A percentile compares a stretch with the other conserved stretches of the same genome.
Conservation (phyloP, 192 early-diverging fungal species). For the Phycomyces nitens region DNA sequence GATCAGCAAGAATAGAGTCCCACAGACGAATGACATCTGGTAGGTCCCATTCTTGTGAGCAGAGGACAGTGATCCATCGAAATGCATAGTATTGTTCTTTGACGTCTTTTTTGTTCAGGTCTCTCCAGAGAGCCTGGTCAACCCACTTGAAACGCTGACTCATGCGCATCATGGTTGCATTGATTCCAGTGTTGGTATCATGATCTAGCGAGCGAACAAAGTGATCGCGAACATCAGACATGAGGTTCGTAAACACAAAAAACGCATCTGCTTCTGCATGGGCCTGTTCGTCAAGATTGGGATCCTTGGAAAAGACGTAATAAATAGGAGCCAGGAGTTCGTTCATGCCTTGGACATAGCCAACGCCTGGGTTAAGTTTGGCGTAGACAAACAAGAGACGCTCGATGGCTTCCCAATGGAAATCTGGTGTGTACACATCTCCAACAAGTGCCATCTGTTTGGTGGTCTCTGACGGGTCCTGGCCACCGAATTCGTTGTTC, state of each 20-base stretch:
- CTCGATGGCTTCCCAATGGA: slow-evolving; percentile 79
- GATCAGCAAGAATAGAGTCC: slow-evolving; percentile 76
- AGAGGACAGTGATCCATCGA: slow-evolving; percentile 76
- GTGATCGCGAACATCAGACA: slow-evolving; percentile 74
- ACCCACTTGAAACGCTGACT: slow-evolving; percentile 47
- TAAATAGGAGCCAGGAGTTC: slow-evolving; percentile 79
- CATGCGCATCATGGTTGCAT: slow-evolving; percentile 60
- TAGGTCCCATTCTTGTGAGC: slow-evolving; percentile 70
- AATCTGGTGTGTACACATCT: slow-evolving; percentile 42
- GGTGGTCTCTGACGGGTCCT: background rate
- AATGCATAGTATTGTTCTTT: slow-evolving; percentile 75
- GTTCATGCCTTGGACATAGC: slow-evolving; percentile 91
- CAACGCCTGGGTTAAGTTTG: slow-evolving; percentile 74
- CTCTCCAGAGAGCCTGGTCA: slow-evolving; percentile 57
- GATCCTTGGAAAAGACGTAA: slow-evolving; percentile 65
- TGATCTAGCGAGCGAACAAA: slow-evolving; percentile 73
- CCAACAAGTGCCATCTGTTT: slow-evolving; percentile 9
- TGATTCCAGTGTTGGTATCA: slow-evolving; percentile 53
- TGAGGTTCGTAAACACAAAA: slow-evolving; percentile 66
- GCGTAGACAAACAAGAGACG: slow-evolving; percentile 77
- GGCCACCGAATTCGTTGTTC: slow-evolving; percentile 57
- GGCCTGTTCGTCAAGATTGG: slow-evolving; percentile 34
- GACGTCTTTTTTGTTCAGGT: slow-evolving; percentile 58
- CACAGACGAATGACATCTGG: slow-evolving; percentile 77
- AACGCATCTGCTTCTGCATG: slow-evolving; percentile 81